Evolutionary conservation across 176 grass and related monocot species (phyloP).

Genomic region (Rhynchospora breviuscula): DNA sequence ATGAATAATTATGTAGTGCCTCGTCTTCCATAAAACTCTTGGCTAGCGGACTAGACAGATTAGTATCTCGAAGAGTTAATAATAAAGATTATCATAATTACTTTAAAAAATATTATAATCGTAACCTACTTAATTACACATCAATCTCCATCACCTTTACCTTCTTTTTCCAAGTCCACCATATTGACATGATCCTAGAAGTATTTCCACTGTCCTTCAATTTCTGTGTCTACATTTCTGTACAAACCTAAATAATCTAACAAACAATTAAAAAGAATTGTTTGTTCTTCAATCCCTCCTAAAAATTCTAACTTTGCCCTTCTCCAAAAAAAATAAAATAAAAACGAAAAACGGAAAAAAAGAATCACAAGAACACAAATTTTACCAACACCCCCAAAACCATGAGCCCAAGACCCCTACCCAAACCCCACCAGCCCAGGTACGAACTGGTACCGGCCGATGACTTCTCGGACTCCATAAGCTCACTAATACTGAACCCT

Average conservation of each 20-base stretch:
- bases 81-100: neutral
- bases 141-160: slow-evolving; percentile 21
- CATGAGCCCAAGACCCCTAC: neutral
- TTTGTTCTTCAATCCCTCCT: neutral
- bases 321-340: neutral
- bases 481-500: slow-evolving; percentile 56
- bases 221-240: slow-evolving; percentile 5
- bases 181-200: neutral
- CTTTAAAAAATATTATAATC: neutral
- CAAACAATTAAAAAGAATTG: slow-evolving; percentile 14
- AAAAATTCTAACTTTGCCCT: neutral
- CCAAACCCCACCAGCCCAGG: neutral
- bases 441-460: slow-evolving; percentile 3
- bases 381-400: slow-evolving; percentile 15
- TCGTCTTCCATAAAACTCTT: neutral
- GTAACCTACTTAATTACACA: neutral
- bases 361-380: slow-evolving; percentile 31
- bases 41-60: neutral
- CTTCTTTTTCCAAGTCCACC: neutral
- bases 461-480: slow-evolving; percentile 47
- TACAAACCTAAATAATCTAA: slow-evolving; percentile 7
- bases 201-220: slow-evolving; percentile 1
- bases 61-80: neutral
- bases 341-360: neutral
- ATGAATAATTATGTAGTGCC: no score